These are phyloP conservation scores for Leonotis leonurus DNA, from an alignment of 257 asterid genomes.

Conservation along the genomic window DNA sequence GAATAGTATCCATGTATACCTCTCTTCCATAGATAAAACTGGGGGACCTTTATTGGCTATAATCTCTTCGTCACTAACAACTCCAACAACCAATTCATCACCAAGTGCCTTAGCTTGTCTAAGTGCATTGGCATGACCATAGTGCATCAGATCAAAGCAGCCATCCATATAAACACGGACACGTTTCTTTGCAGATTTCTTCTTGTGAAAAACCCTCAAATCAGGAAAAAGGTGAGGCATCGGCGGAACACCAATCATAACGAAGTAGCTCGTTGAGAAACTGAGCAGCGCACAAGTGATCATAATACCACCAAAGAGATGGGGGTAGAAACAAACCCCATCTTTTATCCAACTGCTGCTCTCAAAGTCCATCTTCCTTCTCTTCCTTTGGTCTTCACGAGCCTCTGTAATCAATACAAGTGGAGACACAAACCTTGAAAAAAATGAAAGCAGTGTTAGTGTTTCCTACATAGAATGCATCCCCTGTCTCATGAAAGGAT, in stretches of 20 bases:
- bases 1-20: too few relatives aligned
- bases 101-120: constrained; percentile 92
- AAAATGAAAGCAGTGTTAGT: constrained; percentile 16
- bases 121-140: constrained; percentile 96
- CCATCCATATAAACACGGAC: constrained; percentile 97
- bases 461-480: neutral
- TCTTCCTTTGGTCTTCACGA: constrained; percentile 20
- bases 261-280: constrained; percentile 75
- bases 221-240: constrained; percentile 63
- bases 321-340: constrained; percentile 70
- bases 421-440: constrained; percentile 87
- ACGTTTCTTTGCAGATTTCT: constrained; percentile 45
- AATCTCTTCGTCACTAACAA: constrained; percentile 93
- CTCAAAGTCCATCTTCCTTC: constrained; percentile 62
- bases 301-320: constrained; percentile 88
- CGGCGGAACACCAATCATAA: constrained; percentile 54
- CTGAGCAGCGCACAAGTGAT: constrained; percentile 83
- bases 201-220: constrained; percentile 57
- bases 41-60: constrained; percentile 84
- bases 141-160: constrained; percentile 95
- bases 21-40: constrained; percentile 82
- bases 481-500: neutral
- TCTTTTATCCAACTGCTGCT: constrained; percentile 74
- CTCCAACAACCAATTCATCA: constrained; percentile 87
- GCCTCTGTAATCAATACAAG: constrained; percentile 26